These are phyloP conservation scores for Erodium trifolium DNA, from an alignment of 441 rosid genomes.

Conservation along the genomic window DNA sequence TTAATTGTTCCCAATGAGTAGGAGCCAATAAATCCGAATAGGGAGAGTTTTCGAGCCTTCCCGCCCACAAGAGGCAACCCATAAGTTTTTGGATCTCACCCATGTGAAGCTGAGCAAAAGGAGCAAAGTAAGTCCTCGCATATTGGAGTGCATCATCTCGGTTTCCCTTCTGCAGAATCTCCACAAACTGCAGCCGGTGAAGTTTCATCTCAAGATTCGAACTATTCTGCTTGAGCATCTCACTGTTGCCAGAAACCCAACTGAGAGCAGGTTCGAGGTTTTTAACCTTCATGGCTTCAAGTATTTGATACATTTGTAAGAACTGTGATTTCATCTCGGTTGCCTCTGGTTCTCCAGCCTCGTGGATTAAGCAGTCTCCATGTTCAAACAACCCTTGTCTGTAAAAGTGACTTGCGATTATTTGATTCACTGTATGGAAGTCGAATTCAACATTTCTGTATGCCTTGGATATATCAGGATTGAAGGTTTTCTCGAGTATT, in stretches of 20 bases:
- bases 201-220: conserved; percentile 48
- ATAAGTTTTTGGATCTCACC: conserved; percentile 37
- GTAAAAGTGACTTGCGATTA: conserved; percentile 46
- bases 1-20: conserved; percentile 32
- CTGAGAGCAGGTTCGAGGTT: conserved; percentile 42
- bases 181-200: conserved; percentile 44
- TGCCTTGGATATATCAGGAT: conserved; percentile 48
- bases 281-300: conserved; percentile 36
- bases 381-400: conserved; percentile 42
- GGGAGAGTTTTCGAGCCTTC: conserved; percentile 34
- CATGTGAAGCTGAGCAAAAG: conserved; percentile 27
- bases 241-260: conserved; percentile 37
- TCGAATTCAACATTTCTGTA: conserved; percentile 44
- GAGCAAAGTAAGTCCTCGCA: conserved; percentile 29
- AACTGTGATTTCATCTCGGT: conserved; percentile 30
- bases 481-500: conserved; percentile 38
- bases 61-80: conserved; percentile 35
- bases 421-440: conserved; percentile 31
- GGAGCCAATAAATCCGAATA: conserved; percentile 35
- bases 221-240: conserved; percentile 36
- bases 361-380: conserved; percentile 45
- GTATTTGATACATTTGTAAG: conserved; percentile 38
- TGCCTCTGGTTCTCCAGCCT: conserved; percentile 35
- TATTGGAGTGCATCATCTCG: conserved; percentile 38
- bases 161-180: conserved; percentile 29